A percentile compares a stretch with the other conserved stretches of the same genome.
Evolutionary conservation across 805 yeast genomes (phyloP).

Genomic region (Suhomyces xylopsoci): DNA sequence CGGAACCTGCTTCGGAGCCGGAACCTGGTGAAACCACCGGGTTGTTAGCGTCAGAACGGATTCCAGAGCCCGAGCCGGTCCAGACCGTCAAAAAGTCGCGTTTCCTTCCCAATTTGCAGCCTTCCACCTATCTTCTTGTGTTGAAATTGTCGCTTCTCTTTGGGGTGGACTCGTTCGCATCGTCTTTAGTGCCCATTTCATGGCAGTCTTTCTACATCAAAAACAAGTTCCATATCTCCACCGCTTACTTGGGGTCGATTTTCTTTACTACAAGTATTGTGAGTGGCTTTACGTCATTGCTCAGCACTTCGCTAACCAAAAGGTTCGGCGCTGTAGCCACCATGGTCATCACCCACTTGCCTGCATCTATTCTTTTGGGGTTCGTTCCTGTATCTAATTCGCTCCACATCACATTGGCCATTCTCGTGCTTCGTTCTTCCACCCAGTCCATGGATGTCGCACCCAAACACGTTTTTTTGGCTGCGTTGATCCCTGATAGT

Average conservation of each 20-base stretch:
- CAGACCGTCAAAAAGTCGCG: slow-evolving; percentile 5
- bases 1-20: neutral
- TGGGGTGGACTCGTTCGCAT: slow-evolving; percentile 43
- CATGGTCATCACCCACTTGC: slow-evolving; percentile 44
- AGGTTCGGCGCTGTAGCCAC: slow-evolving; percentile 43
- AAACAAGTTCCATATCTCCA: slow-evolving; percentile 29
- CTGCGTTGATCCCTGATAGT: slow-evolving; percentile 36
- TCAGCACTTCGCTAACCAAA: slow-evolving; percentile 43
- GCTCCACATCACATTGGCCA: slow-evolving; percentile 26
- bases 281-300: slow-evolving; percentile 38
- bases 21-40: slow-evolving; percentile 13
- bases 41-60: slow-evolving; percentile 7
- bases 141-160: slow-evolving; percentile 36
- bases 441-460: slow-evolving; percentile 49
- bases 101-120: slow-evolving; percentile 18
- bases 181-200: slow-evolving; percentile 42
- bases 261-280: slow-evolving; percentile 39
- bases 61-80: neutral
- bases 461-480: slow-evolving; percentile 46
- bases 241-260: slow-evolving; percentile 37
- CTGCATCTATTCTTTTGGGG: slow-evolving; percentile 38
- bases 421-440: slow-evolving; percentile 33
- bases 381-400: slow-evolving; percentile 38
- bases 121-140: slow-evolving; percentile 19
- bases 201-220: slow-evolving; percentile 48